Base-by-base conservation (phyloP, 768 basidiomycete species). In the Antrodiella citrinella region DNA sequence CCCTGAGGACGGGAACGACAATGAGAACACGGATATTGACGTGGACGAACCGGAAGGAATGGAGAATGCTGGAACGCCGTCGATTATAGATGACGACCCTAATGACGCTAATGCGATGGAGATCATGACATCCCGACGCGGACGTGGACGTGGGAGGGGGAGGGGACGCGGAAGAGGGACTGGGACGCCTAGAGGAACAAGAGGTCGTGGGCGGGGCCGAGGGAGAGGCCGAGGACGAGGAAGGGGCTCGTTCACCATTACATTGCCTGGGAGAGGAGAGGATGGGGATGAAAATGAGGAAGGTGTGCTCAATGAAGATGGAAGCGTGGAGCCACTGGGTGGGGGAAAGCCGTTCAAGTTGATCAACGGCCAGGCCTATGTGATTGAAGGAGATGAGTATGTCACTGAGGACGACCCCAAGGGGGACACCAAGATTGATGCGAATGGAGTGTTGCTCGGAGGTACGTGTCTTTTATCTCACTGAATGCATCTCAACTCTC, bases 381-480 rank as follows among this genome's bases (percentile, higher is more conserved):
- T 84, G 43, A 84, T 96, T 46, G 87, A 91, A 26, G 86, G 86
- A 42, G 95, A 98, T 63, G 95, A 97, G 68, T 83, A 92, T 55
- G 69, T 86, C 44, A 85, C 91, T 4, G 81, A 82, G 1, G 78
- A 91, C 44, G 87, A 97, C 60, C 75, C 80, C 47, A 90, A 84
- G 56, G 96, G 95, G 4, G 85, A 97, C 66, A 77, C 82, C 52
- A 99, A 99, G 72, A 87, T 99, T 20, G 94, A 97, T 62, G 71
- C 70, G 53, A 75, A 82, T 53, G 96, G 95, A 12, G 84, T 83
- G 55, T 64, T 98, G 22, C 76, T 91, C 4, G 94, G 84, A 52
- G 91, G 93, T 92, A 60, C 57, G 45, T 20, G n/a, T 43, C 9
- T n/a, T n/a, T n/a, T n/a, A n/a, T n/a, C n/a, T n/a, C n/a, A n/a